Evolutionary conservation across 2,329 filamentous ascomycete genomes (phyloP).

Genomic region (Graphiopsis chlorocephala): DNA sequence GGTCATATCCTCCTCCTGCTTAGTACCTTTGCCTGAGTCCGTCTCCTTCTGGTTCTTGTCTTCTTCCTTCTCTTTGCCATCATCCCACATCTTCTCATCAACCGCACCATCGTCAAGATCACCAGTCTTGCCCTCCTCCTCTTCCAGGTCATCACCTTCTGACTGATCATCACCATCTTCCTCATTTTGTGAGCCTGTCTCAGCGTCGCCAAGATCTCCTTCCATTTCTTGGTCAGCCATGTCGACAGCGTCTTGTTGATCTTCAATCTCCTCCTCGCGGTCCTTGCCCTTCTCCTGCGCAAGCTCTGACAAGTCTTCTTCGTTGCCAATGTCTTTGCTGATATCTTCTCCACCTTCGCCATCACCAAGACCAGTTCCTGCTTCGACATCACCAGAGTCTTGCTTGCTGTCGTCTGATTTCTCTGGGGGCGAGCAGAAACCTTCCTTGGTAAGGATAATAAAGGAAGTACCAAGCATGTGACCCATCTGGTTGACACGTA

Average conservation of each 20-base stretch:
- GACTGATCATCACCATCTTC: conserved; percentile 53
- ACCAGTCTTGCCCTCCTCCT: conserved; percentile 70
- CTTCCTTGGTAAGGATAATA: conserved; percentile 73
- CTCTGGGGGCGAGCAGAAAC: conserved; percentile 88
- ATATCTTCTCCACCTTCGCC: conserved; percentile 96
- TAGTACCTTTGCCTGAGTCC: conserved; percentile 54
- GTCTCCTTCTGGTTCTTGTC: conserved; percentile 80
- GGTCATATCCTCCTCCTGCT: conserved; percentile 46
- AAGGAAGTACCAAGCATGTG: conserved; percentile 76
- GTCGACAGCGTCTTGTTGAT: conserved; percentile 82
- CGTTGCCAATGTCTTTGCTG: conserved; percentile 90
- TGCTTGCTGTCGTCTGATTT: conserved; percentile 50
- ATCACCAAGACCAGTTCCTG: conserved; percentile 89
- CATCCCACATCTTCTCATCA: conserved; percentile 99
- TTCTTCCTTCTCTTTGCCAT: conserved; percentile 68
- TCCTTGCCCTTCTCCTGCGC: conserved; percentile 69
- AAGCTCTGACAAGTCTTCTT: conserved; percentile 88
- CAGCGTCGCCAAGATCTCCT: conserved; percentile 69
- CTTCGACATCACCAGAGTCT: conserved; percentile 72
- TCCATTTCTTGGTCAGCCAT: conserved; percentile 92
- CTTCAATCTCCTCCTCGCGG: conserved; percentile 61
- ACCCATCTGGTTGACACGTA: conserved; percentile 68
- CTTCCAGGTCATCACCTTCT: conserved; percentile 61
- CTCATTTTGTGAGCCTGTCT: conserved; percentile 57
- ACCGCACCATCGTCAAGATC: conserved; percentile 72